phyloP scores from a whole-genome alignment of 768 basidiomycete genomes.

The Rhizopogon rudus region DNA sequence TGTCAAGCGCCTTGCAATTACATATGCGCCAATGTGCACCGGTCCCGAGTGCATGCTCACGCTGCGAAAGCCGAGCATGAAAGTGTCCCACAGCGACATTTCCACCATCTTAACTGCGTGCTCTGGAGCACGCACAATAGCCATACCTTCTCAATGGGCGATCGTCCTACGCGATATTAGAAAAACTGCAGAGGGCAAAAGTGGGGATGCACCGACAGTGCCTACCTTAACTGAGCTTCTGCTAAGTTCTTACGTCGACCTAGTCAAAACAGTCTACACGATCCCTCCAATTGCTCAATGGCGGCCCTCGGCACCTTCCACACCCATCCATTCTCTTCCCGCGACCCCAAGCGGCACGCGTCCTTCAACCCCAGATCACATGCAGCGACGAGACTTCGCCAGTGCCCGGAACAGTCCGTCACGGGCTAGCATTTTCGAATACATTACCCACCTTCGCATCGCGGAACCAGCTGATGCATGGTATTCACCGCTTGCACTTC shows the following conservation, averaged over 20 bases:
- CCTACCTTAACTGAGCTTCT: conserved; percentile 2
- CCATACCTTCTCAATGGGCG: conserved; percentile 15
- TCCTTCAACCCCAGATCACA: conserved; percentile 22
- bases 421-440: background rate
- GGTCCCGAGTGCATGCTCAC: conserved; percentile 6
- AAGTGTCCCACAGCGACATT: conserved; percentile 18
- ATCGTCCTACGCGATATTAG: background rate
- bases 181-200: conserved; percentile 1
- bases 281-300: conserved; percentile 2
- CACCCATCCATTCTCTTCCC: background rate
- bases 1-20: conserved; percentile 35
- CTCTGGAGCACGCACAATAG: conserved; percentile 27
- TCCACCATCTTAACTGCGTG: conserved; percentile 26
- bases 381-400: background rate
- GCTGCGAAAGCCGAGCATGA: conserved; percentile 5
- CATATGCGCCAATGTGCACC: conserved; percentile 13
- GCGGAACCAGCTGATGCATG: conserved; percentile 12
- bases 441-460: conserved; percentile 12
- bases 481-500: conserved; percentile 10
- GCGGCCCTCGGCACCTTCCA: conserved; percentile 12
- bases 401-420: background rate
- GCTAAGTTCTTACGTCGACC: conserved; percentile 5
- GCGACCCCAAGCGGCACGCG: conserved; percentile 6
- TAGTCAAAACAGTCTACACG: background rate
- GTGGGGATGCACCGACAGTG: background rate